Evolutionary conservation across 2,329 filamentous ascomycete species (phyloP), one percentile per base, ranked within the genome.

Genomic region (Eurotiales sp.): DNA sequence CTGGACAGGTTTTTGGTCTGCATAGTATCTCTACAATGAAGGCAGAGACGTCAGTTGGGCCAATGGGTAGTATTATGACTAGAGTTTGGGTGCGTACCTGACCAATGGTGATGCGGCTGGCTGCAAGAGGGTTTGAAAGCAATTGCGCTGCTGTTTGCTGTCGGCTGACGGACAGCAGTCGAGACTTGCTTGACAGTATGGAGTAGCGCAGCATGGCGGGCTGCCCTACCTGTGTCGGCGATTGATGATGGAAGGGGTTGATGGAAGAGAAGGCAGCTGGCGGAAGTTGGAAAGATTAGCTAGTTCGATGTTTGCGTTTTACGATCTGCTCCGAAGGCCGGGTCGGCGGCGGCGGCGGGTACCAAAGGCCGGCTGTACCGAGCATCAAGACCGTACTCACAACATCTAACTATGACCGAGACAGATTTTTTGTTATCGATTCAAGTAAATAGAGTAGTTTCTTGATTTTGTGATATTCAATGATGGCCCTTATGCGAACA

Each of bases 201-300:
- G 77, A 77, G 62, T 73, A 74, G 70, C 77, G 77, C 76, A 80
- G 75, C 78, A 81, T 80, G 61, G 64, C 74, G 72, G 66, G 74
- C 76, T 70, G 70, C 68, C 67, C 66, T 64, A 63, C 65, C 61
- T 59, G 59, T 61, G 60, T 54, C 54, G 58, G 59, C 56, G 55
- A 57, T 61, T 55, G 58, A 51, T 53, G 53, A 50, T 51, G 43
- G 54, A 44, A 22, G 39, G 45, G 34, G 17, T 29, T 32, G 22
- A 23, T 29, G 32, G 42, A 30, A 21, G 8, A 8, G n/a, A 34
- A 19, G 3, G 43, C 22, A 41, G 36, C 37, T 46, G 51, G 21
- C 25, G 40, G 46, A 45, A 39, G 62, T 29, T 17, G 25, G 40
- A 59, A 58, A 63, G 60, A 60, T 59, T n/a, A n/a, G n/a, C n/a